Base-by-base conservation (phyloP, 2,329 filamentous ascomycete genomes). In the Pestalotiopsis fici region DNA sequence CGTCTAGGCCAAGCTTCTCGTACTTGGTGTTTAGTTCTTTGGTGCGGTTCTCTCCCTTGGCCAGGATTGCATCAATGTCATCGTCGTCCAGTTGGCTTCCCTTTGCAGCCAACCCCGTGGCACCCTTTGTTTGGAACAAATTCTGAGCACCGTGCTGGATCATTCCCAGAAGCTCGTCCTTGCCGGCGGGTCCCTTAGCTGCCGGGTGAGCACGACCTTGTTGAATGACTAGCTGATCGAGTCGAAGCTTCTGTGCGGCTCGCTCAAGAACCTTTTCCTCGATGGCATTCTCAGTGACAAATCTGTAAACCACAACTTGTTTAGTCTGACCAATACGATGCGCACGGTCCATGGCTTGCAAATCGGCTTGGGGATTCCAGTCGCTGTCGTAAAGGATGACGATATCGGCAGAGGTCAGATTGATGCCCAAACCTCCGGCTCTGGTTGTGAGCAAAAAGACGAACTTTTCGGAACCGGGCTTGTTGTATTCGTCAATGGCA, bases 241-340 rank as follows among this genome's bases (percentile, higher is more conserved):
- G 88, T 69, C 96, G 94, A 68, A 99, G 84, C 81, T 99, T 99
- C 77, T 99, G 96, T 1, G 97, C 96, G 31, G 96, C 96, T 78
- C 96, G 91, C 81, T 99, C 95, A 61, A 99, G 83, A 11, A 99
- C 96, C 82, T 99, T 98, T 81, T 99, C 96, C 77, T 99, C 96
- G 68, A 99, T 98, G 0, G 96, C 96, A 76, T 97, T 97, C 78
- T 99, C 96, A 0, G 97, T 99, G 27, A 99, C 93, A 74, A 99
- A 98, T 68, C 96, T 90, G 83, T 97, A 99, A 3, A 99, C 96
- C 56, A 95, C 88, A 12, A 99, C 96, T 78, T 99, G 96, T 82
- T 99, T 99, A 4, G 94, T 99, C 82, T 99, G 96, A 50, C 96
- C 96, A 74, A 99, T 99, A 82, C 96, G 94, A 83, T 99, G 96